Percentiles rank a stretch among this genome's conserved stretches.
These are phyloP conservation scores for Thinopyrum obtusiflorum DNA, from an alignment of 202 grass and related monocot species.

Conservation along the genomic window DNA sequence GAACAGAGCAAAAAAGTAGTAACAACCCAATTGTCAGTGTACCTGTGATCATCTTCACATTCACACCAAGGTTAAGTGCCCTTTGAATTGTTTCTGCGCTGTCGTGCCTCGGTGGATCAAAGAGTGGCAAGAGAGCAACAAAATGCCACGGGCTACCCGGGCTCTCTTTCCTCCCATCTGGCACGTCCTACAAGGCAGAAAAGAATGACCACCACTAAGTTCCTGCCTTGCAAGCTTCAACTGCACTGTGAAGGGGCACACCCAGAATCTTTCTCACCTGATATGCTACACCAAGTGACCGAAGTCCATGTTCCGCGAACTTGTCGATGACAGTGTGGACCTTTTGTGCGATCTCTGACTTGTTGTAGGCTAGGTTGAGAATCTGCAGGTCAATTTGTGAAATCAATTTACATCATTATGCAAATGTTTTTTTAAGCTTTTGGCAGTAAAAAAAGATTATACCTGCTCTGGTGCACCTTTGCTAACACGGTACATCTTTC, in stretches of 20 bases:
- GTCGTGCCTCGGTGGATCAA: conserved; percentile 78
- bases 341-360: conserved; percentile 48
- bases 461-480: conserved; percentile 87
- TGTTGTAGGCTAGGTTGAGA: conserved; percentile 61
- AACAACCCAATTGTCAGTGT: background rate
- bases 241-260: background rate
- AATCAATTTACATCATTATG: background rate
- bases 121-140: conserved; percentile 68
- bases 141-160: conserved; percentile 57
- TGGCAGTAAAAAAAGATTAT: background rate
- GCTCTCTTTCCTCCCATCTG: conserved; percentile 61
- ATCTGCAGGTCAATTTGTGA: conserved; percentile 41
- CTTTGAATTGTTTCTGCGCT: conserved; percentile 71
- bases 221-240: background rate
- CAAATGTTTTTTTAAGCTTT: background rate
- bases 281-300: conserved; percentile 64
- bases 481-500: conserved; percentile 63
- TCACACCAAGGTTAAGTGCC: conserved; percentile 74
- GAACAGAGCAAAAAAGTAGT: background rate
- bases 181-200: conserved; percentile 51
- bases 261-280: conserved; percentile 27
- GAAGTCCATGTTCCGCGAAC: conserved; percentile 70
- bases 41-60: conserved; percentile 84
- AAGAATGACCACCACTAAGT: background rate
- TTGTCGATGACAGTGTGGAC: conserved; percentile 74